Percentiles rank a stretch among this genome's conserved stretches.
Evolutionary conservation across 23 red algal species (phyloP).

Genomic region (Gracilaria caudata): DNA sequence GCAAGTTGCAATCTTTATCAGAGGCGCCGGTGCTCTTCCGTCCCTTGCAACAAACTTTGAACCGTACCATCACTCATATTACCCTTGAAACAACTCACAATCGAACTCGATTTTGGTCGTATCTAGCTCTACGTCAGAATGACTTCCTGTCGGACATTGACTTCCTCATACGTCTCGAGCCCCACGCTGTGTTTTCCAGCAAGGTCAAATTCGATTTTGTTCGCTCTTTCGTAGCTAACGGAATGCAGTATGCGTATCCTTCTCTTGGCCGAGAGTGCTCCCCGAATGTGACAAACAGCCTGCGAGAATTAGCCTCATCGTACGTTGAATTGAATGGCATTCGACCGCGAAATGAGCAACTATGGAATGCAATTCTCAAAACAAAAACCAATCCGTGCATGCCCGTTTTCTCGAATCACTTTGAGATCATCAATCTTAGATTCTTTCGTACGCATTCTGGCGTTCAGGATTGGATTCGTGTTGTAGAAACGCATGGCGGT

Average conservation of each 20-base stretch:
- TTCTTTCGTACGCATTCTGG: conserved; percentile 69
- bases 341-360: conserved; percentile 38
- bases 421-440: conserved; percentile 61
- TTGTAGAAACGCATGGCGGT: conserved; percentile 54
- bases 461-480: conserved; percentile 68
- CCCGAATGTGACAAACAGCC: conserved; percentile 27
- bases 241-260: conserved; percentile 56
- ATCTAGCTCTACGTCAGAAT: conserved; percentile 28
- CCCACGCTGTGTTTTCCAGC: conserved; percentile 22
- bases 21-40: conserved; percentile 52
- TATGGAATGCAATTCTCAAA: conserved; percentile 47
- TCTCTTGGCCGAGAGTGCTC: conserved; percentile 43
- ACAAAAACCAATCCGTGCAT: conserved; percentile 9
- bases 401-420: conserved; percentile 36
- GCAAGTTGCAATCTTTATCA: conserved; percentile 43
- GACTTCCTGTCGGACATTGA: conserved; percentile 50
- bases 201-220: conserved; percentile 50
- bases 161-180: conserved; percentile 45
- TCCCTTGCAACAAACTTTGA: conserved; percentile 30
- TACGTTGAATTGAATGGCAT: conserved; percentile 68
- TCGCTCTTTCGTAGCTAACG: conserved; percentile 34
- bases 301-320: conserved; percentile 32
- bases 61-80: conserved; percentile 17
- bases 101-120: conserved; percentile 54
- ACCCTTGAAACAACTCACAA: not conserved